Conservation (phyloP, 2,329 filamentous ascomycete genomes). For the Diaporthe citri region DNA sequence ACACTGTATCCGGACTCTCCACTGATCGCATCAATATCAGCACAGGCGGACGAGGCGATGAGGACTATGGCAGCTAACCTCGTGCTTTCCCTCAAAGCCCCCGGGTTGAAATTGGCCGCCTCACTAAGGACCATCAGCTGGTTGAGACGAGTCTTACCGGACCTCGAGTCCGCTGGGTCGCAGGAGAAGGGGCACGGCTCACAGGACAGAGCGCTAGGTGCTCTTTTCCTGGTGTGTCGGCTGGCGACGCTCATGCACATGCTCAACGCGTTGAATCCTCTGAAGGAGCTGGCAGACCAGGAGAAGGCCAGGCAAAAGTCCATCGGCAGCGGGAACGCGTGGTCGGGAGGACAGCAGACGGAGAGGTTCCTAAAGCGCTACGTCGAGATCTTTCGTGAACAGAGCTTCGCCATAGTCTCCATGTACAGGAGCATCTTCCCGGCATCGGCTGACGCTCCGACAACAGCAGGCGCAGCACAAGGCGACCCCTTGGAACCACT, state of each 20-base stretch:
- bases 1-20: slow-evolving; percentile 84
- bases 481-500: slow-evolving; percentile 67
- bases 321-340: slow-evolving; percentile 56
- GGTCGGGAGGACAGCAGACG: slow-evolving; percentile 87
- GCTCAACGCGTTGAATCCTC: slow-evolving; percentile 84
- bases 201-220: slow-evolving; percentile 79
- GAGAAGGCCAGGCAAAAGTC: slow-evolving; percentile 70
- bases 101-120: slow-evolving; percentile 86
- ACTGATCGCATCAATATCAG: slow-evolving; percentile 78
- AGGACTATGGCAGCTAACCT: slow-evolving; percentile 89
- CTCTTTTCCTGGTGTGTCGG: slow-evolving; percentile 89
- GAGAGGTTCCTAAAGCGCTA: slow-evolving; percentile 95
- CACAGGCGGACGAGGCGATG: slow-evolving; percentile 88
- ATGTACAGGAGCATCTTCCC: slow-evolving; percentile 94
- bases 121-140: slow-evolving; percentile 93
- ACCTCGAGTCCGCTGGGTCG: slow-evolving; percentile 67
- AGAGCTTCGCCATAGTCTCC: slow-evolving; percentile 94
- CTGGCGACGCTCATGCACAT: slow-evolving; percentile 83
- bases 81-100: slow-evolving; percentile 80
- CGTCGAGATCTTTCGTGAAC: slow-evolving; percentile 97
- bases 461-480: slow-evolving; percentile 36
- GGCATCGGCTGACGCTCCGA: slow-evolving; percentile 54
- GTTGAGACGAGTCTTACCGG: slow-evolving; percentile 87
- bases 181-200: slow-evolving; percentile 48
- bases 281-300: slow-evolving; percentile 90